phyloP scores from a whole-genome alignment of 2,329 filamentous ascomycete genomes.

The Aspergillus pseudonomiae region DNA sequence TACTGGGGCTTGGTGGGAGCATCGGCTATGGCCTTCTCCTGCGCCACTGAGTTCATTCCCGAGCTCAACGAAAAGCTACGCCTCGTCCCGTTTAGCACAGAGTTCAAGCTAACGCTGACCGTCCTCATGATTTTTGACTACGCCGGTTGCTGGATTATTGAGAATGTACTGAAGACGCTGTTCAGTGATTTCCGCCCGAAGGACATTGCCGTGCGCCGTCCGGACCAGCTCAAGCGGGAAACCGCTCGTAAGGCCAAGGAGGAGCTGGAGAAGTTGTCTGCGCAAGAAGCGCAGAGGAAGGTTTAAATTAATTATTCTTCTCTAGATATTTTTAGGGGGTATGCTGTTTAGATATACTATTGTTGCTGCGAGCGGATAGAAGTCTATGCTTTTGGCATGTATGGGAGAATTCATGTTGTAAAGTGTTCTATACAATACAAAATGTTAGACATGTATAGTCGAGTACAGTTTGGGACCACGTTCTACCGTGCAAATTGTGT shows the following conservation, averaged over 20 bases:
- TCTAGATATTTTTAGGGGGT: not conserved
- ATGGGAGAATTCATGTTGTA: not conserved
- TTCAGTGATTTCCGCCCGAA: slow-evolving; percentile 94
- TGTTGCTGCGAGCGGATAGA: not conserved
- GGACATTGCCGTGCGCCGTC: slow-evolving; percentile 84
- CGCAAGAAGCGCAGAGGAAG: slow-evolving; percentile 37
- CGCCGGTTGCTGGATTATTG: slow-evolving; percentile 80
- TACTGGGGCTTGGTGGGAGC: slow-evolving; percentile 94
- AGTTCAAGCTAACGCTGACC: slow-evolving; percentile 89
- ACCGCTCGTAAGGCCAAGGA: slow-evolving; percentile 66
- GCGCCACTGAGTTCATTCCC: slow-evolving; percentile 91
- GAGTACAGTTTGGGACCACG: not conserved
- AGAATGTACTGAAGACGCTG: slow-evolving; percentile 78
- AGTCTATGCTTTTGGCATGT: not conserved
- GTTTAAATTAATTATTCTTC: slow-evolving; percentile 23
- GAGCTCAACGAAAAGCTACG: slow-evolving; percentile 93
- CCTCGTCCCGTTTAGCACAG: slow-evolving; percentile 82
- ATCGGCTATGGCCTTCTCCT: slow-evolving; percentile 86
- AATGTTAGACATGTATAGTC: not conserved
- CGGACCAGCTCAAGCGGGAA: slow-evolving; percentile 84
- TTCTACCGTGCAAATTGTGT: not conserved
- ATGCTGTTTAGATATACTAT: slow-evolving; percentile 7
- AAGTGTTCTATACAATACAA: not conserved
- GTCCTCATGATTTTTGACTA: slow-evolving; percentile 86
- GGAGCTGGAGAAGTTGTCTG: slow-evolving; percentile 48